Base-by-base conservation (phyloP, 2,329 filamentous ascomycete species). In the Beauveria pseudobassiana region DNA sequence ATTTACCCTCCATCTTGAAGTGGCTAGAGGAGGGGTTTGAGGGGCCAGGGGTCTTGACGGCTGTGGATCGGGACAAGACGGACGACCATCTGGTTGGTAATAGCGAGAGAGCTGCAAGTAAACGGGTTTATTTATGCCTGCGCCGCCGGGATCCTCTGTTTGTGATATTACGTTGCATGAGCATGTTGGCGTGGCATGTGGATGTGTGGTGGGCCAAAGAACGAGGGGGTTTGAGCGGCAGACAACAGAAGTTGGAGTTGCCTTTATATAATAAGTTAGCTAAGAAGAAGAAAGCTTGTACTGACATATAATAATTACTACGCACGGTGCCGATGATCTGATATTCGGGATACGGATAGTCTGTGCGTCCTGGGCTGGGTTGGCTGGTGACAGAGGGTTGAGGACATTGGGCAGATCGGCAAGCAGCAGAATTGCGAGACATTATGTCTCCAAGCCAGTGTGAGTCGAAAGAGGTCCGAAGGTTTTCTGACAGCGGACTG, bases 1-100 rank as follows among this genome's bases (percentile, higher is more conserved):
- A 53, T 48, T 59, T 60, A 60, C 58, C 58, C 58, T 60, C 58
- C 50, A 60, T 60, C 58, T 60, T 51, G 49, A 51, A 51, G 42
- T 60, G 58, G 49, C 58, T 60, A 52, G 46, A 53, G 42, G 58
- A 38, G 34, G 34, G 34, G 34, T 38, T 38, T 38, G 34, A 60
- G 58, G 58, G 49, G 58, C 58, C 34, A 46, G 20, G 58, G 58
- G 58, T 60, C 58, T 54, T 50, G 58, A 45, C 24, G 26, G n/a
- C 22, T 51, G 58, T 60, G 58, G 58, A 60, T 38, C 58, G 42
- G 26, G 38, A 43, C 49, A n/a, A 53, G 57, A 59, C 40, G 48
- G 57, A 48, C 50, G 38, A n/a, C 48, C 50, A 48, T 53, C 49
- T 60, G 58, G 58, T 60, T 60, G 58, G 58, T 6, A 38, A 38